Conservation (phyloP, 2,329 filamentous ascomycete species). For the Aureobasidium pullulans region DNA sequence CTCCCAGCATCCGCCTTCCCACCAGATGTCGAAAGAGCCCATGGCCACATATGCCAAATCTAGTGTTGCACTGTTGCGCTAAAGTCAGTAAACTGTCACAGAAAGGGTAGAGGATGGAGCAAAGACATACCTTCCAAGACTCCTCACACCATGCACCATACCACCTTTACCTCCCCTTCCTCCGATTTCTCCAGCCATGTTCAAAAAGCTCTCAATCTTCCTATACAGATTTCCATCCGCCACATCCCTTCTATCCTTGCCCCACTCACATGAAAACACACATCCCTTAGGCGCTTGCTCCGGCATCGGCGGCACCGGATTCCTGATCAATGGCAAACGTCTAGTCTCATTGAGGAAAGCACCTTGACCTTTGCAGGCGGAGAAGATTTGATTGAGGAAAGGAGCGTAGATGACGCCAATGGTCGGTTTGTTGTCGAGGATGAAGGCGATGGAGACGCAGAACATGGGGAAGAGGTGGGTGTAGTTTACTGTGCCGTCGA, state of each 20-base stretch:
- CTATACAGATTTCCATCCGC: conserved; percentile 61
- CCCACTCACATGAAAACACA: conserved; percentile 71
- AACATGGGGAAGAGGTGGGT: conserved; percentile 76
- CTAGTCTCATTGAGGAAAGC: conserved; percentile 62
- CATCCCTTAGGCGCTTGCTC: conserved; percentile 59
- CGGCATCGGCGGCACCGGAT: conserved; percentile 57
- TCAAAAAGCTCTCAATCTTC: conserved; percentile 68
- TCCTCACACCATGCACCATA: conserved; percentile 71
- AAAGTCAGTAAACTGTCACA: neutral
- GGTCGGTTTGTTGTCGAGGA: conserved; percentile 51
- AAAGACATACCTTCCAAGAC: conserved; percentile 49
- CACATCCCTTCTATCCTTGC: conserved; percentile 63
- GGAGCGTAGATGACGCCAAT: conserved; percentile 69
- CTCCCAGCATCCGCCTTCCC: conserved; percentile 71
- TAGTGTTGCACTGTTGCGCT: conserved; percentile 54
- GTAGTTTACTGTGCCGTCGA: conserved; percentile 76
- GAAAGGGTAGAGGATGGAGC: neutral
- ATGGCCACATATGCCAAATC: conserved; percentile 70
- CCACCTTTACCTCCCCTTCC: conserved; percentile 60
- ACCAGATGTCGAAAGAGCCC: conserved; percentile 73
- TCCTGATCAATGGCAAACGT: conserved; percentile 55
- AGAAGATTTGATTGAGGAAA: conserved; percentile 62
- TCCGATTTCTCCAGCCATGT: conserved; percentile 61
- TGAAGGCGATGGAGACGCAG: conserved; percentile 68
- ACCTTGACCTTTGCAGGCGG: conserved; percentile 57